phyloP scores from a whole-genome alignment of 2,329 filamentous ascomycete genomes.

The Clonostachys solani region DNA sequence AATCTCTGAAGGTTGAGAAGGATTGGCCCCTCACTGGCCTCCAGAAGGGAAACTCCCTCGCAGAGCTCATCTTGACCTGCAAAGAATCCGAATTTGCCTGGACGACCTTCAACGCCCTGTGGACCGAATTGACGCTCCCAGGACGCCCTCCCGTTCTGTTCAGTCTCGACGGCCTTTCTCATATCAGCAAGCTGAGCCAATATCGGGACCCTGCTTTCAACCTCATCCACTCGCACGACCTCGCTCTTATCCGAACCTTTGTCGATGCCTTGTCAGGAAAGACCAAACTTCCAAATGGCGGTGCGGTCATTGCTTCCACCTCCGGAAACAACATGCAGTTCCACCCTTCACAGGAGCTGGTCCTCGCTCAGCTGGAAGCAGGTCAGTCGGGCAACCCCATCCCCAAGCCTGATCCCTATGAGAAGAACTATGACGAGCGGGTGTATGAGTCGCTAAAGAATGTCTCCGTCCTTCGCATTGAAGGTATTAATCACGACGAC shows the following conservation, averaged over 20 bases:
- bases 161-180: conserved; percentile 71
- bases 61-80: conserved; percentile 65
- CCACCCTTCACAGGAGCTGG: conserved; percentile 64
- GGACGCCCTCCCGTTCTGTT: conserved; percentile 62
- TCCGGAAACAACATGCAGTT: conserved; percentile 66
- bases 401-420: conserved; percentile 46
- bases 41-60: conserved; percentile 57
- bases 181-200: conserved; percentile 73
- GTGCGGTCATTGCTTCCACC: conserved; percentile 71
- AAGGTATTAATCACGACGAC: conserved; percentile 70
- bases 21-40: conserved; percentile 38
- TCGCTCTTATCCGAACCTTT: conserved; percentile 73
- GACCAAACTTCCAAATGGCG: conserved; percentile 63
- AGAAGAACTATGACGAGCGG: conserved; percentile 51
- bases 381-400: conserved; percentile 26
- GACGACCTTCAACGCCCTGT: conserved; percentile 76
- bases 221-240: conserved; percentile 80
- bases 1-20: conserved; percentile 36
- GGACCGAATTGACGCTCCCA: conserved; percentile 66
- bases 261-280: conserved; percentile 64
- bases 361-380: conserved; percentile 53
- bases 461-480: conserved; percentile 51
- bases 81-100: conserved; percentile 75
- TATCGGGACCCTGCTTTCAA: conserved; percentile 72
- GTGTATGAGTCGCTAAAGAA: conserved; percentile 48